phyloP scores from a whole-genome alignment of 345 rosid genomes.

The Aurinia saxatilis region DNA sequence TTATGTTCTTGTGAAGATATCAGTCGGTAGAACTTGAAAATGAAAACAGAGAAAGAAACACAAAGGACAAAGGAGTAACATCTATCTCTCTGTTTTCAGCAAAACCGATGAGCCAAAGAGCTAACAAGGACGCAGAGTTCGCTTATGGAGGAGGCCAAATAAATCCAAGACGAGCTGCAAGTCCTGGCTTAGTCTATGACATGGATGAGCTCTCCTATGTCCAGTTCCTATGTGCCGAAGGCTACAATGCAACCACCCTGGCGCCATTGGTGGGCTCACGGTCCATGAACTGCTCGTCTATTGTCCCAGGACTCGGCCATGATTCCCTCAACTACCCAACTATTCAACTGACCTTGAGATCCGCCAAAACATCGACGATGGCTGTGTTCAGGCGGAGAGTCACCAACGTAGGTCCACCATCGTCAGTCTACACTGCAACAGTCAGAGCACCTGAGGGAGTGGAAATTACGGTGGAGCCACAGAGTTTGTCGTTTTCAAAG shows the following conservation, averaged over 20 bases:
- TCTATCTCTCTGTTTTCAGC: conserved; percentile 36
- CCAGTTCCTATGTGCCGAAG: conserved; percentile 78
- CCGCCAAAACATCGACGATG: conserved; percentile 23
- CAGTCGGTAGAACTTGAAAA: not conserved
- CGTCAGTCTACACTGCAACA: conserved; percentile 49
- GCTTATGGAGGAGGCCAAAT: conserved; percentile 83
- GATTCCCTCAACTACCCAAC: conserved; percentile 88
- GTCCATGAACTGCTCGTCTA: conserved; percentile 55
- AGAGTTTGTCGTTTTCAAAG: conserved; percentile 44
- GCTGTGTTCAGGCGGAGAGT: conserved; percentile 58
- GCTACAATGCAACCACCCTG: conserved; percentile 51
- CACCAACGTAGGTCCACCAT: conserved; percentile 61
- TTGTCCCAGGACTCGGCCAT: conserved; percentile 59
- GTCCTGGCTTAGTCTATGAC: conserved; percentile 76
- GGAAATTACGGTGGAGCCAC: conserved; percentile 49
- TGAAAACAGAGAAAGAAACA: not conserved
- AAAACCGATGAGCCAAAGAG: conserved; percentile 53
- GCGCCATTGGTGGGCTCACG: conserved; percentile 42
- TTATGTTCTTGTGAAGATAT: not conserved
- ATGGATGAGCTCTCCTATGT: conserved; percentile 62
- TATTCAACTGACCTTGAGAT: conserved; percentile 46
- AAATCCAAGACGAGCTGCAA: conserved; percentile 50
- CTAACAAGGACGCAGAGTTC: conserved; percentile 56
- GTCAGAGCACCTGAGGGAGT: conserved; percentile 58
- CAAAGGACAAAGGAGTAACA: not conserved